Evolutionary conservation across 2,329 filamentous ascomycete species (phyloP), one percentile per base, ranked within the genome.

Genomic region (Chaetomiaceae sp.): DNA sequence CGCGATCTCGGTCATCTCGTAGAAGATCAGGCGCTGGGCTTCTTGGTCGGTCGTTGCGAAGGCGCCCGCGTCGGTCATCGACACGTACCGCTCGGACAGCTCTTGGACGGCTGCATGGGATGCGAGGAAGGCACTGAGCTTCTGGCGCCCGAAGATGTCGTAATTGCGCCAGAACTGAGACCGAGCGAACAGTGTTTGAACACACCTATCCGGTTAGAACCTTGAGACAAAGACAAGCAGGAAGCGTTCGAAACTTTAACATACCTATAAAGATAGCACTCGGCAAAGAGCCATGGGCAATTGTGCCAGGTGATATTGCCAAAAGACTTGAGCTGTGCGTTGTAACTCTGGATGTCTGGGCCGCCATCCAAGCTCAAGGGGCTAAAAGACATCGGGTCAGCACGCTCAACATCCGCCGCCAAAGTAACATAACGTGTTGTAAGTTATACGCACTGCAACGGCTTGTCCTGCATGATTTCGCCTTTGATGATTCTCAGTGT

Each of bases 251-350:
- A 3, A 13, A 5, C 8, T 13, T 31, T 7, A 6, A 10, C 40
- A 43, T 43, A 43, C 40, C 40, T 30, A 16, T 43, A 43, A 2
- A 43, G 40, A 43, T 43, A 43, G 40, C 40, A 43, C 21, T 43
- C 40, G 12, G 40, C n/a, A 20, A 43, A 43, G 16, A 43, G 23
- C 40, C 40, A 43, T 4, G 40, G 23, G 9, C 40, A 43, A 9
- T 43, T 43, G 25, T 43, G 40, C 40, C 40, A 43, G 16, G 40
- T 43, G n/a, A 43, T 30, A 16, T 19, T 13, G 23, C 40, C 25
- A 25, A 43, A 43, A 19, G 23, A 19, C 16, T 17, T 8, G 23
- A 43, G 40, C n/a, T 43, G 40, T 13, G 25, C 40, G 16, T 43
- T 43, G 25, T 43, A 43, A 20, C 25, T 31, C 14, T 31, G 8